phyloP scores from a whole-genome alignment of 768 basidiomycete species.

The Boletus reticulatus region DNA sequence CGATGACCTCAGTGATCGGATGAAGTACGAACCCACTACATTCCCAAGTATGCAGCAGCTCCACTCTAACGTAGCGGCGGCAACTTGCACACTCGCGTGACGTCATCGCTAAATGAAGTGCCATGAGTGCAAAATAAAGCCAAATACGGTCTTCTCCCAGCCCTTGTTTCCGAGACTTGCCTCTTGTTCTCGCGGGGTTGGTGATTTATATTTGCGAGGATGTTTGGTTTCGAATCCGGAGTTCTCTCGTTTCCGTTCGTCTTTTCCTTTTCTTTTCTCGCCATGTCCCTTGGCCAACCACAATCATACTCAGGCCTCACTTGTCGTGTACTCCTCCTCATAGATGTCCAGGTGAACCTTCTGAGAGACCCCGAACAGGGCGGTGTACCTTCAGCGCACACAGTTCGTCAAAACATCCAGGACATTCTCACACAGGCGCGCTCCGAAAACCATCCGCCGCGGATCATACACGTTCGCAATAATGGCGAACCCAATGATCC shows the following conservation, averaged over 20 bases:
- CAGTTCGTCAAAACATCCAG: slow-evolving; percentile 47
- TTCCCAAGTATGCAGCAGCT: too few relatives aligned
- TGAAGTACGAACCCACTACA: too few relatives aligned
- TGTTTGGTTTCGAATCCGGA: neutral
- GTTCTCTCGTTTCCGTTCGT: neutral
- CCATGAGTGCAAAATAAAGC: slow-evolving; percentile 12
- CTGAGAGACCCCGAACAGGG: slow-evolving; percentile 47
- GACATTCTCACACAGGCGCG: slow-evolving; percentile 51
- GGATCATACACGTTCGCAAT: slow-evolving; percentile 69
- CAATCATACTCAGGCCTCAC: slow-evolving; percentile 9
- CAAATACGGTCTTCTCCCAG: neutral
- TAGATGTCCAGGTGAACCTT: slow-evolving; percentile 56
- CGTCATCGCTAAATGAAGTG: slow-evolving; percentile 19
- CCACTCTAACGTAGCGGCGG: too few relatives aligned
- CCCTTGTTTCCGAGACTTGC: neutral
- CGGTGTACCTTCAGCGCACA: slow-evolving; percentile 48
- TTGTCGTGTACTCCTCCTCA: slow-evolving; percentile 52
- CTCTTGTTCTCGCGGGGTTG: neutral
- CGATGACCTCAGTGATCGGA: neutral
- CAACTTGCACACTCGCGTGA: slow-evolving; percentile 12
- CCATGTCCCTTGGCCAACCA: slow-evolving; percentile 24
- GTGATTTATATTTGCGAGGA: slow-evolving; percentile 15
- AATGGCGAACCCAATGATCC: slow-evolving; percentile 57
- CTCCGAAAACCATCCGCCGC: slow-evolving; percentile 43
- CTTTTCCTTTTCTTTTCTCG: neutral